These are phyloP conservation scores for Hypocrella siamensis DNA, from an alignment of 2,329 filamentous ascomycete genomes.

Conservation along the genomic window DNA sequence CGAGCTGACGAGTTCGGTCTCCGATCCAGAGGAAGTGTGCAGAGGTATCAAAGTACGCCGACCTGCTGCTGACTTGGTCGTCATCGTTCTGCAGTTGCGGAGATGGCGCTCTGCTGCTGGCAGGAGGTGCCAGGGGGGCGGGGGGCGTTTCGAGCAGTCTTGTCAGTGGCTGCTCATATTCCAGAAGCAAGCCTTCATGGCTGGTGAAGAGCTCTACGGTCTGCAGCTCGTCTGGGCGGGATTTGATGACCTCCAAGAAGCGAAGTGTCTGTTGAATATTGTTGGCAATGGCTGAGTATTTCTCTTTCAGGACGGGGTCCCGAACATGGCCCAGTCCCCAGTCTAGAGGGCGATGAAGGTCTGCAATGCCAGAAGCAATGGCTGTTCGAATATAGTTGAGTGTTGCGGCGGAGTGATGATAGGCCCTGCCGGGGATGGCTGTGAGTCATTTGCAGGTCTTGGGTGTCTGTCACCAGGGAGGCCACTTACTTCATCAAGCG, in stretches of 20 bases:
- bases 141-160: slow-evolving; percentile 53
- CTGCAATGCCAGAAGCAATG: slow-evolving; percentile 75
- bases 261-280: slow-evolving; percentile 82
- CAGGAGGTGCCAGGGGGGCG: slow-evolving; percentile 5
- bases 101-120: slow-evolving; percentile 22
- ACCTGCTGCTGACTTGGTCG: slow-evolving; percentile 10
- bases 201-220: slow-evolving; percentile 92
- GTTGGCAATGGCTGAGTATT: slow-evolving; percentile 71
- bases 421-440: slow-evolving; percentile 41
- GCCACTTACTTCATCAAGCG: slow-evolving; percentile 52
- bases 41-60: slow-evolving; percentile 82
- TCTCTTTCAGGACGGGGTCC: slow-evolving; percentile 66
- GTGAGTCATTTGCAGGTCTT: neutral
- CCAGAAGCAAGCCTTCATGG: slow-evolving; percentile 84
- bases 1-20: slow-evolving; percentile 84
- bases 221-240: slow-evolving; percentile 67
- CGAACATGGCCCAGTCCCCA: slow-evolving; percentile 89
- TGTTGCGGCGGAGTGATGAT: slow-evolving; percentile 90
- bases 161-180: slow-evolving; percentile 85
- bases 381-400: slow-evolving; percentile 84
- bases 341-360: slow-evolving; percentile 83
- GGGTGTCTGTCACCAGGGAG: neutral
- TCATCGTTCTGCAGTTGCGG: slow-evolving; percentile 16
- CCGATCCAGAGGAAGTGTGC: slow-evolving; percentile 98
- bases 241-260: slow-evolving; percentile 89